Conservation (phyloP, 148 eudicot genomes). For the Camellia japonica region DNA sequence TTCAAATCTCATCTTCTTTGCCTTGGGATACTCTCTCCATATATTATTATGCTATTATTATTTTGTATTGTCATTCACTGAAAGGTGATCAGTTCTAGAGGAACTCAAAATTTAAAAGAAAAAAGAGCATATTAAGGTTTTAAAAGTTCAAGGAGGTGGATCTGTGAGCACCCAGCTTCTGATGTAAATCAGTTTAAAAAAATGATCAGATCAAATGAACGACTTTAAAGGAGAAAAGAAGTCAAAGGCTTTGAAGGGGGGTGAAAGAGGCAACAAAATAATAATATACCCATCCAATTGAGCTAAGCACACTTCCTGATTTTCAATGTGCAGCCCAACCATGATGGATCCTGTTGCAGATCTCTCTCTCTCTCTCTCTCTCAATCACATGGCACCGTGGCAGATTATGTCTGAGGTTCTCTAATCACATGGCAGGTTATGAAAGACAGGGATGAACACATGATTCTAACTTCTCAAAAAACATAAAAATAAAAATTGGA, state of each 20-base stretch:
- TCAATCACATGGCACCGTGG: too few species aligned
- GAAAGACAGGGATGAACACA: too few species aligned
- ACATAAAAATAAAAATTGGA: too few species aligned
- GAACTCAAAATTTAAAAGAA: background rate
- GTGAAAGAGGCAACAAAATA: background rate
- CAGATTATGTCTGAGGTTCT: too few species aligned
- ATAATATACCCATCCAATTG: background rate
- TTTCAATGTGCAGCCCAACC: background rate
- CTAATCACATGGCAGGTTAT: too few species aligned
- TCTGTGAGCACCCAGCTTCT: background rate
- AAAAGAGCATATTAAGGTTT: background rate
- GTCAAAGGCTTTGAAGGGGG: background rate
- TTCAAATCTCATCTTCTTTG: slow-evolving; percentile 5
- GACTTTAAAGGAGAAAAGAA: background rate
- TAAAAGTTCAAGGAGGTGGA: background rate
- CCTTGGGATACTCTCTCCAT: slow-evolving; percentile 10
- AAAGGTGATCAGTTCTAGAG: background rate
- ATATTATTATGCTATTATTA: background rate
- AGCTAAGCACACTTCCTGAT: background rate
- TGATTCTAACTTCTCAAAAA: too few species aligned
- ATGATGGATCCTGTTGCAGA: background rate
- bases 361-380: background rate
- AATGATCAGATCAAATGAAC: background rate
- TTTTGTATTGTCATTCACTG: background rate
- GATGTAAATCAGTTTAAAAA: background rate